Evolutionary conservation across 1,284 basidiomycete species (phyloP).

Genomic region (Malassezia dermatis): DNA sequence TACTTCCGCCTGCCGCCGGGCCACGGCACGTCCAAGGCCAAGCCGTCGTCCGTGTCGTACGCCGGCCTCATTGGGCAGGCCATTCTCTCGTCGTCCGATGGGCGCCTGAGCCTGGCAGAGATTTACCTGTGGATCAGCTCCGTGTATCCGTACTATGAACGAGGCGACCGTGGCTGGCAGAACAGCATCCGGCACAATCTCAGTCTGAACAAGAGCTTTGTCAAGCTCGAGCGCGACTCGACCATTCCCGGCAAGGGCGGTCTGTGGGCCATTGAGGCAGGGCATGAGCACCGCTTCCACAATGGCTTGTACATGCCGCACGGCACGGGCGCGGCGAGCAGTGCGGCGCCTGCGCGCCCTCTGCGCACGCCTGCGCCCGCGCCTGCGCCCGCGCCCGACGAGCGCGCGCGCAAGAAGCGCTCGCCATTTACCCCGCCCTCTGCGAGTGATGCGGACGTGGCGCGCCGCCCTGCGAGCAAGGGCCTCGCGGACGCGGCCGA

Average conservation of each 20-base stretch:
- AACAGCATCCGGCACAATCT: constrained; percentile 84
- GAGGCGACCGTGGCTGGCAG: constrained; percentile 88
- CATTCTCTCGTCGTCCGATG: constrained; percentile 69
- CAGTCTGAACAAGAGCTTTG: constrained; percentile 71
- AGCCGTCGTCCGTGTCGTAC: constrained; percentile 57
- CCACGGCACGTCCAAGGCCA: constrained; percentile 30
- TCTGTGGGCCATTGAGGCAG: constrained; percentile 49
- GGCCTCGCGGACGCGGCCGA: neutral
- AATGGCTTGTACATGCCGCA: constrained; percentile 30
- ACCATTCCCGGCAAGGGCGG: constrained; percentile 50
- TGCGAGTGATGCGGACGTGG: neutral
- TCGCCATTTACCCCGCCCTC: neutral
- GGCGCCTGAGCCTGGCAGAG: constrained; percentile 80
- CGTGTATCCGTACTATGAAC: constrained; percentile 83
- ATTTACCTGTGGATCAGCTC: constrained; percentile 93
- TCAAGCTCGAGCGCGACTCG: constrained; percentile 50
- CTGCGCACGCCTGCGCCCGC: neutral
- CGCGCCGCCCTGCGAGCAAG: neutral
- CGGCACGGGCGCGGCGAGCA: neutral
- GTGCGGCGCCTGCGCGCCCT: neutral
- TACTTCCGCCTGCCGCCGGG: constrained; percentile 41
- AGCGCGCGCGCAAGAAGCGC: constrained; percentile 9
- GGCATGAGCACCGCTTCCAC: constrained; percentile 44
- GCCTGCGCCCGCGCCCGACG: neutral
- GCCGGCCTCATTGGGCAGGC: constrained; percentile 93